Percentiles rank a stretch among this genome's conserved stretches.
Conservation (phyloP, 495 filamentous ascomycete species). For the Parathielavia hyrcaniae region DNA sequence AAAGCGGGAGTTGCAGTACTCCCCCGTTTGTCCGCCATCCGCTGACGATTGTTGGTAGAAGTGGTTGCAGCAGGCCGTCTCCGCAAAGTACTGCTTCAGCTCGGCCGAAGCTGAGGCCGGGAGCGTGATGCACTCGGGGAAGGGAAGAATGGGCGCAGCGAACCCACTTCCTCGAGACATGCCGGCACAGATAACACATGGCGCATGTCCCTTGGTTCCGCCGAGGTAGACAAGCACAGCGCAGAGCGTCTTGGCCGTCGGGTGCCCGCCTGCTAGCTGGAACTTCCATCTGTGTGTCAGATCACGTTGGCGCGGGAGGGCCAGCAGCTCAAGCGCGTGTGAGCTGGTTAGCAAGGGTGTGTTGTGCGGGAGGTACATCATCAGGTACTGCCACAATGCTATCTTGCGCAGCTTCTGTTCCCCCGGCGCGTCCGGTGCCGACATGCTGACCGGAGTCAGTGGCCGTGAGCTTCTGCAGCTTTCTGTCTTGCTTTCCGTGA, state of each 20-base stretch:
- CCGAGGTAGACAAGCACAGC: slow-evolving; percentile 15
- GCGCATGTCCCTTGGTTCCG: neutral
- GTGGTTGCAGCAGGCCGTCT: neutral
- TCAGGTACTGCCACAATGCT: neutral
- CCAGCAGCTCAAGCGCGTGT: slow-evolving; percentile 4
- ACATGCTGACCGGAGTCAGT: neutral
- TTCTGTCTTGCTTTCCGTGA: neutral
- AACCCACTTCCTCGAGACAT: neutral
- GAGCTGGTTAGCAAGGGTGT: neutral
- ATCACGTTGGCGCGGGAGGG: neutral
- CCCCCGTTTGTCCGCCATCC: neutral
- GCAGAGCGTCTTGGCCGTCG: neutral
- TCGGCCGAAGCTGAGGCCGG: neutral
- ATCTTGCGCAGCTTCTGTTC: no score
- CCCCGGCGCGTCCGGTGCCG: neutral
- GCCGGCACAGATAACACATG: slow-evolving; percentile 2
- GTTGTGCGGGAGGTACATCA: neutral
- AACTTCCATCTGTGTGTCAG: slow-evolving; percentile 13
- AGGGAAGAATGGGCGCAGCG: neutral
- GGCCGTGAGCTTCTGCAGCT: neutral
- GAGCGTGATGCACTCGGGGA: slow-evolving; percentile 1
- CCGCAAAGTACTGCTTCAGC: neutral
- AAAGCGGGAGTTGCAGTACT: neutral
- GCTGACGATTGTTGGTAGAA: neutral
- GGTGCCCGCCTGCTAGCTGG: slow-evolving; percentile 3